Evolutionary conservation across 345 rosid species (phyloP).

Genomic region (Cardamine chenopodiifolia): DNA sequence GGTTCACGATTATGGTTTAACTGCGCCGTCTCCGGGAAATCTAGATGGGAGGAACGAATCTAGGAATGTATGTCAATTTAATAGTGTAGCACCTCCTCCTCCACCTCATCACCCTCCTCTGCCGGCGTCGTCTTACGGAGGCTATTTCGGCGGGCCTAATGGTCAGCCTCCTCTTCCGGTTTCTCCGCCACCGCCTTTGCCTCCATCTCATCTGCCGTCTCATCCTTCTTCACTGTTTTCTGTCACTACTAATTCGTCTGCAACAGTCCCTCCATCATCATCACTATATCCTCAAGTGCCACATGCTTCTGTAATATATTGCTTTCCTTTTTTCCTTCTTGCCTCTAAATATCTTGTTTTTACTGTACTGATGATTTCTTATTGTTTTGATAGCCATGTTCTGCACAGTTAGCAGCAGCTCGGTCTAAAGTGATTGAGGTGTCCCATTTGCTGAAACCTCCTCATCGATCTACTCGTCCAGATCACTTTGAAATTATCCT

Average conservation of each 20-base stretch:
- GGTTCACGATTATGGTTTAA: slow-evolving; percentile 74
- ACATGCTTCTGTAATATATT: slow-evolving; percentile 33
- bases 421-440: slow-evolving; percentile 68
- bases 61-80: slow-evolving; percentile 37
- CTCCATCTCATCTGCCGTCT: slow-evolving; percentile 49
- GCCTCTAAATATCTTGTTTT: slow-evolving; percentile 15
- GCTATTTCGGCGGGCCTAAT: slow-evolving; percentile 25
- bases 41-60: slow-evolving; percentile 31
- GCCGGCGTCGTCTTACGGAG: slow-evolving; percentile 21
- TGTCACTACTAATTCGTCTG: slow-evolving; percentile 44
- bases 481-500: slow-evolving; percentile 86
- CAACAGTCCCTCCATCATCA: slow-evolving; percentile 20
- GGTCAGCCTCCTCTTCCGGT: slow-evolving; percentile 63
- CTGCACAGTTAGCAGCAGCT: slow-evolving; percentile 42
- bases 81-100: slow-evolving; percentile 33
- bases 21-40: slow-evolving; percentile 27
- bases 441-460: slow-evolving; percentile 66
- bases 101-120: slow-evolving; percentile 25
- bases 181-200: slow-evolving; percentile 73
- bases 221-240: slow-evolving; percentile 60
- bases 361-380: slow-evolving; percentile 42
- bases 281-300: slow-evolving; percentile 38
- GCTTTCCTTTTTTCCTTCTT: not conserved
- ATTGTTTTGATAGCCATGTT: slow-evolving; percentile 37
- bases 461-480: slow-evolving; percentile 71